Base-by-base conservation (phyloP, 73 alveolate species). In the Diophrys sp. region DNA sequence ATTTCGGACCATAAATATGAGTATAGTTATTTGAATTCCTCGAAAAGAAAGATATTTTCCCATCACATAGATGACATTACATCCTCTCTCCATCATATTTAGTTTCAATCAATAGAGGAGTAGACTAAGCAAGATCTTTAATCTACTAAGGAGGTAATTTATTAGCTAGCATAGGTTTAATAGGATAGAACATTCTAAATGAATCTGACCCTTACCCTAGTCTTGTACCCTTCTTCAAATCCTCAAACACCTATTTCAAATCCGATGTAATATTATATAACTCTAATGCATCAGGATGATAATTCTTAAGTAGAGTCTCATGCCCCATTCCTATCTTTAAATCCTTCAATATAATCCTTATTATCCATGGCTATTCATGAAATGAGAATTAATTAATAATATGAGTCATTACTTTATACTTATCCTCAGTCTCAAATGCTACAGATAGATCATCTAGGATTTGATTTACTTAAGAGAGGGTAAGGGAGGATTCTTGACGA, bases 31-130 rank as follows among this genome's bases (percentile, higher is more conserved):
- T 91, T 0, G 98, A 91, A 77, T 96, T 95, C 84, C 99, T 90
- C 0, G 98, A 89, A 75, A 87, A 96, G 79, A 93, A 96, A 72
- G 90, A 83, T 14, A 95, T 90, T 31, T 90, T 91, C 26, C 87
- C 88, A 56, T 88, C 98, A 66, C 88, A 74, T 75, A 90, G 74
- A 91, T 96, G 99, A 71, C 97, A 91, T 79, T 96, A 91, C 0
- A 96, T 95, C 87, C 99, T 85, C 79, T 96, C 99, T 11, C 99
- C 99, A 87, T 96, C 99, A 84, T 75, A 95, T 91, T 96, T 96
- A 54, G 98, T 96, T 87, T 96, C 99, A 0, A 96, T 93, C 73
- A 91, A 31, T 11, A 94, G 92, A 55, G 75, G 88, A 0, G 91
- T 74, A 29, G 55, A 73, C 27, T 67, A 78, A 55, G 90, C 83